A percentile compares a stretch with the other conserved stretches of the same genome.
Conservation (phyloP, 345 rosid species). For the Eutrema heterophyllum region DNA sequence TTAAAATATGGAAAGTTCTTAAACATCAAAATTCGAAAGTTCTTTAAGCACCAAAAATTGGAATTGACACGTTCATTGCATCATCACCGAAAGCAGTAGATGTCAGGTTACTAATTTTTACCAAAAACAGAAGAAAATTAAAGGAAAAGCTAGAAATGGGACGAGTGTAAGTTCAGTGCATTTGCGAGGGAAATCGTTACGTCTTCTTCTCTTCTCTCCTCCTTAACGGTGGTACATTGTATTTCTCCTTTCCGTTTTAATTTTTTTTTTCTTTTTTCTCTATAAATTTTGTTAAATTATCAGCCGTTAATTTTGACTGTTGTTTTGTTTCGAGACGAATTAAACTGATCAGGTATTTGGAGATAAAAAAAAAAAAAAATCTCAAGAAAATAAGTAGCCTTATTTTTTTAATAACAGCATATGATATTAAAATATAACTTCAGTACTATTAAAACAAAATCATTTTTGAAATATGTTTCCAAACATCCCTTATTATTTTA, state of each 20-base stretch:
- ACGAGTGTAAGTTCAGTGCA: slow-evolving; percentile 32
- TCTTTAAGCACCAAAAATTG: slow-evolving; percentile 3
- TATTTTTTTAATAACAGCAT: not conserved
- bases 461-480: no score
- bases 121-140: not conserved
- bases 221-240: slow-evolving; percentile 6
- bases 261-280: not conserved
- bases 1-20: slow-evolving; percentile 21
- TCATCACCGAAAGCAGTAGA: slow-evolving; percentile 21
- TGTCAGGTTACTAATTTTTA: slow-evolving; percentile 17
- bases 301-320: slow-evolving; percentile 11
- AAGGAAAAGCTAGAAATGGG: not conserved
- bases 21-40: slow-evolving; percentile 10
- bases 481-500: no score
- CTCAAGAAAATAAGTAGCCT: not conserved
- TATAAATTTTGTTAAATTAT: not conserved
- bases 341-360: not conserved
- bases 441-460: no score
- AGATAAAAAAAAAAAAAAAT: no score
- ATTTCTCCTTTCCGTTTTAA: not conserved
- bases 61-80: slow-evolving; percentile 27
- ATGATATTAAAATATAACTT: not conserved
- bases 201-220: no score
- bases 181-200: no score
- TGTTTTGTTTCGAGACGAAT: not conserved